Evolutionary conservation across 106 monocot genomes (phyloP), one percentile per base, ranked within the genome.

Genomic region (Ottelia alismoides): DNA sequence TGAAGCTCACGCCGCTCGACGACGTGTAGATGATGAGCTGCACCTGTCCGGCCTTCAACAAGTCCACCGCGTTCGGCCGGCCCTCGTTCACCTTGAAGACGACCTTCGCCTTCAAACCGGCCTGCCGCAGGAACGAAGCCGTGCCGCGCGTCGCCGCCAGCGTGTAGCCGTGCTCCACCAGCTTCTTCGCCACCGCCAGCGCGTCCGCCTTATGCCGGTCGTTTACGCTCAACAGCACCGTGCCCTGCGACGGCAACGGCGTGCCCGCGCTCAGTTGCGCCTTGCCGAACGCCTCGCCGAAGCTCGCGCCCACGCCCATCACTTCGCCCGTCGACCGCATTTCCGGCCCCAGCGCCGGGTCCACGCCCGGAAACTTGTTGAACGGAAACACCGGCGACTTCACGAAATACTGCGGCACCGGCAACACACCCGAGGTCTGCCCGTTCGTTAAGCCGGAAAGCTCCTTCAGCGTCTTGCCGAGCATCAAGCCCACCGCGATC

Each of bases 311-410:
- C 45, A 87, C 78, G 25, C 87, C 87, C 82, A 87, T 87, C 22
- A 87, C 87, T 51, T 87, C 87, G 25, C 87, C 87, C 6, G 87
- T 87, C 66, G 82, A 82, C 11, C 87, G 68, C 87, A 87, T 87
- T 65, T 87, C 87, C 20, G 87, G 87, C 1, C 87, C 87, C 29
- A 87, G 78, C 51, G 78, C 72, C n/a, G 82, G 66, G 50, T 87
- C 87, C 29, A 81, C 81, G 0, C 87, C 87, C 63, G 75, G 87
- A 61, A 87, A 87, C 64, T 87, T 87, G 44, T 87, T 82, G 6
- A 87, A 87, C 30, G 87, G 87, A 2, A 87, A 66, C 26, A 87
- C 87, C 0, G 81, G 78, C 63, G 81, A 81, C 63, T 87, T 87
- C 12, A 87, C 75, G n/a, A n/a, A n/a, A n/a, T n/a, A n/a, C n/a